Evolutionary conservation across 495 filamentous ascomycete species (phyloP), one percentile per base, ranked within the genome.

Genomic region (Viridothelium virens): DNA sequence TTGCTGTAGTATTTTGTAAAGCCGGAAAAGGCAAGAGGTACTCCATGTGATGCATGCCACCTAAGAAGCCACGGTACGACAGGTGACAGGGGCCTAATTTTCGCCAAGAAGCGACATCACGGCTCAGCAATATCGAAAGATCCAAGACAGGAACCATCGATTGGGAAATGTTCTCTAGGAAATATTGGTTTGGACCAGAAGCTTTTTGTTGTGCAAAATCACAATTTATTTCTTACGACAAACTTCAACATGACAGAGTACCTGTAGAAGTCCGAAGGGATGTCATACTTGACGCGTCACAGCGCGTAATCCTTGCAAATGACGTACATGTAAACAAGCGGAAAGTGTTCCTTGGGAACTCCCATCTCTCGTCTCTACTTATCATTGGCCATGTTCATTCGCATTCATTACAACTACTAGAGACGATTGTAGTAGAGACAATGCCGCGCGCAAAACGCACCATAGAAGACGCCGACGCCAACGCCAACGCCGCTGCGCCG

Each of bases 401-500:
- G 41, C 41, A 44, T 14, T 14, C 41, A 7, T 7, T 14, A 44
- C 14, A 44, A 14, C 41, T 44, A 25, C 41, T 44, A 44, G 41
- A 7, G 14, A 44, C 25, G 25, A 25, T 25, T 25, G 25, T 25
- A 25, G 25, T 25, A 25, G 25, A 25, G 25, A 25, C 25, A 44
- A 59, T 59, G 53, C 53, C 53, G 7, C 53, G 53, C 53, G 53
- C 53, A 10, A 59, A 59, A 36, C 53, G 53, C 53, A 25, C 53
- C 7, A 1, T 59, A 25, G 53, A 25, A 25, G 25, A 25, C 25
- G 25, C n/a, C 10, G 33, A 59, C 10, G 0, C 18, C n/a, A n/a
- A 59, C 53, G 53, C 53, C n/a, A 59, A 59, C n/a, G 53, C 53
- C 6, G 53, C 53, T 59, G 53, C n/a, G 33, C 53, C 53, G n/a